These are phyloP conservation scores for Hypoxylon rubiginosum DNA, from an alignment of 2,329 filamentous ascomycete genomes.

Conservation along the genomic window DNA sequence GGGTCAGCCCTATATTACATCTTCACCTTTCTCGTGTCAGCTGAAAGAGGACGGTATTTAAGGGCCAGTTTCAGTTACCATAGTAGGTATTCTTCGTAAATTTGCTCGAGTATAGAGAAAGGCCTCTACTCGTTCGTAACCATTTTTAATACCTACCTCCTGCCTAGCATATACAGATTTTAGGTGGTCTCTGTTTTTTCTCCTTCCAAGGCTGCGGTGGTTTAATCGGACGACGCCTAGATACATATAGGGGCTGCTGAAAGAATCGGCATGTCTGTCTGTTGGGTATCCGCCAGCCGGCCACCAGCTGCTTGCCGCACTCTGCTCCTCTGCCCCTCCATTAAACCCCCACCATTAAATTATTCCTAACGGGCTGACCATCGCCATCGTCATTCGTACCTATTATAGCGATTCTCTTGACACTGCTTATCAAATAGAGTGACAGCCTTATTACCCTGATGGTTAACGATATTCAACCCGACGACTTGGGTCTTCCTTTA, in stretches of 20 bases:
- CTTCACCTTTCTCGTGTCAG: background rate
- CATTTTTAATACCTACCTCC: no score
- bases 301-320: constrained; percentile 39
- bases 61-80: background rate
- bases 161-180: no score
- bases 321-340: constrained; percentile 35
- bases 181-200: no score
- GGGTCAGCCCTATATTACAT: constrained; percentile 25
- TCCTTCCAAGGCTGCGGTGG: no score
- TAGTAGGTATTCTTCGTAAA: background rate
- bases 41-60: background rate
- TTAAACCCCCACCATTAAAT: background rate
- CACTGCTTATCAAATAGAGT: background rate
- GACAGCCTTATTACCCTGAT: background rate
- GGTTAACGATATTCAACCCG: background rate
- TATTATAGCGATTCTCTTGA: background rate
- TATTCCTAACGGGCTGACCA: background rate
- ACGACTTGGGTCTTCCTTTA: background rate
- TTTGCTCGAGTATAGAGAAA: background rate
- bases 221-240: no score
- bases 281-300: no score
- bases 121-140: no score
- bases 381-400: constrained; percentile 17
- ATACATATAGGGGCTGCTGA: no score
- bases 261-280: no score